Evolutionary conservation across 805 yeast species (phyloP).

Genomic region (Saccharomycopsis sp.): DNA sequence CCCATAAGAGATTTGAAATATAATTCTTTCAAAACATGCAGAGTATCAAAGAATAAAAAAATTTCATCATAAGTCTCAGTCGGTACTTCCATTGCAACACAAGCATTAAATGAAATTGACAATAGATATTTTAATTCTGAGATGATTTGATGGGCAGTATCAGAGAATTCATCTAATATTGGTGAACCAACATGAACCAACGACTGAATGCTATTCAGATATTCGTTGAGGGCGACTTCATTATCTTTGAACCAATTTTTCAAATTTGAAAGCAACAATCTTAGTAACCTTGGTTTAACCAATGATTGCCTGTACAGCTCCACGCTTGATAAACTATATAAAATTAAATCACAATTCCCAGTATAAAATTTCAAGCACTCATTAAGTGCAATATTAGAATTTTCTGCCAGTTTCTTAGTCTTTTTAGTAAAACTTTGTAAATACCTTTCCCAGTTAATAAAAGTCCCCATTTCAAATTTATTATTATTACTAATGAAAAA

Average conservation of each 20-base stretch:
- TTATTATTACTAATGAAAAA: slow-evolving; percentile 46
- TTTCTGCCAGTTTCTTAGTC: slow-evolving; percentile 52
- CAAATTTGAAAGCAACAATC: slow-evolving; percentile 50
- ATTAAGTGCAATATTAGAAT: slow-evolving; percentile 27
- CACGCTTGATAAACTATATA: slow-evolving; percentile 52
- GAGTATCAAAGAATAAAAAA: slow-evolving; percentile 35
- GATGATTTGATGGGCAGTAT: not conserved
- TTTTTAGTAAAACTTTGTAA: slow-evolving; percentile 41
- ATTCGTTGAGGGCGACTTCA: slow-evolving; percentile 11
- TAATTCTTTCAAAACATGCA: slow-evolving; percentile 23
- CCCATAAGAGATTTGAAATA: slow-evolving; percentile 39
- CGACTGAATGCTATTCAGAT: too few species aligned
- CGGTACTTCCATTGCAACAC: slow-evolving; percentile 32
- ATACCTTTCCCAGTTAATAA: slow-evolving; percentile 65
- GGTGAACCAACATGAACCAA: not conserved
- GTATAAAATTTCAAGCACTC: slow-evolving; percentile 35
- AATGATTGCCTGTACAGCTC: slow-evolving; percentile 37
- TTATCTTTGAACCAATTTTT: slow-evolving; percentile 32
- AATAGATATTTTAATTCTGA: slow-evolving; percentile 29
- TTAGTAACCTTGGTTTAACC: slow-evolving; percentile 47
- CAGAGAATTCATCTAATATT: not conserved
- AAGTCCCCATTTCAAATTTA: slow-evolving; percentile 46
- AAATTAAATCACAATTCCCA: slow-evolving; percentile 41
- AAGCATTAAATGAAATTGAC: slow-evolving; percentile 34
- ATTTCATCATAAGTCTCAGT: slow-evolving; percentile 37